Percentiles rank a stretch among this genome's conserved stretches.
phyloP scores from a whole-genome alignment of 129 eudicot genomes.

The Apium graveolens region DNA sequence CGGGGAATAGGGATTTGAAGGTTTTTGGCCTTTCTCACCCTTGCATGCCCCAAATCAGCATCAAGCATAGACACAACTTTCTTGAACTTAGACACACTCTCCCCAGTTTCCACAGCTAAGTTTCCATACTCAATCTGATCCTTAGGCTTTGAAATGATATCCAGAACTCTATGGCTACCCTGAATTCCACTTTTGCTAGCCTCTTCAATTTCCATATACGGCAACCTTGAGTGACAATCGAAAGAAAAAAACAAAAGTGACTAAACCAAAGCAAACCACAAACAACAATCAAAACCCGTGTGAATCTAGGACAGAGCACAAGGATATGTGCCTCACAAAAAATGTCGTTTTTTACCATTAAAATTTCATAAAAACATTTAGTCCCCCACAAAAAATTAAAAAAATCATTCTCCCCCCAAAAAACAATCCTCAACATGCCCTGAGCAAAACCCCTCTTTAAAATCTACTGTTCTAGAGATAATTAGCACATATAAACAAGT shows the following conservation, averaged over 20 bases:
- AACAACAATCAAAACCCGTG: not conserved
- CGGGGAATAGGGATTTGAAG: conserved; percentile 38
- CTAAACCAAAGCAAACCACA: not conserved
- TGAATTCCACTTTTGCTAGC: conserved; percentile 84
- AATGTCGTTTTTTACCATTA: not conserved
- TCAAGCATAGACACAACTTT: conserved; percentile 72
- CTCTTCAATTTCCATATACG: conserved; percentile 75
- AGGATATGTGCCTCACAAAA: not conserved
- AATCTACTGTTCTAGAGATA: not conserved
- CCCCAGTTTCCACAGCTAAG: conserved; percentile 66
- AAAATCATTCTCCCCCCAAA: not conserved
- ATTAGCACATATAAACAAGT: not conserved
- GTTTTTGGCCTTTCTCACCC: conserved; percentile 56
- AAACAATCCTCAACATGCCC: not conserved
- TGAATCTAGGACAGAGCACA: not conserved
- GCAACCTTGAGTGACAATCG: conserved; percentile 2
- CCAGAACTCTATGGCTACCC: conserved; percentile 72
- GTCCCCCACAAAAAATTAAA: not conserved
- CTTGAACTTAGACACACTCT: conserved; percentile 72
- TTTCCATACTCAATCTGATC: conserved; percentile 50
- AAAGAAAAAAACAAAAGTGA: conserved; percentile 20
- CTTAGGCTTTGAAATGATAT: conserved; percentile 58
- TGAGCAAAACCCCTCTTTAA: not conserved
- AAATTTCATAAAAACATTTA: not conserved
- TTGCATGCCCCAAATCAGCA: conserved; percentile 81